These are phyloP conservation scores for Kodamaea alishanica DNA, from an alignment of 1,139 yeast genomes.

Conservation along the genomic window DNA sequence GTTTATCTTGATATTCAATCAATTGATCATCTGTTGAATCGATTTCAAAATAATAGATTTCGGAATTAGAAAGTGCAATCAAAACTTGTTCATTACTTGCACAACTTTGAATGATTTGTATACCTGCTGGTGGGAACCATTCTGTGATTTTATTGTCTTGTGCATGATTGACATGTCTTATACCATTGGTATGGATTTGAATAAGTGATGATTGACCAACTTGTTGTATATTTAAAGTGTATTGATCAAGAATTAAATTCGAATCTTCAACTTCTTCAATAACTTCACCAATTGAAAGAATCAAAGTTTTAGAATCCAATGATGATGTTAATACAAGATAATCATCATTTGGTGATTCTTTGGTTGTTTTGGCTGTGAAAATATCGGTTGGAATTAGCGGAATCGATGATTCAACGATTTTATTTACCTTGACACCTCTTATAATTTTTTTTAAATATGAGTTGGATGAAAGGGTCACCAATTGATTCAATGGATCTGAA, in stretches of 20 bases:
- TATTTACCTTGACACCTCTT: slow-evolving; percentile 60
- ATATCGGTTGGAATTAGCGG: slow-evolving; percentile 60
- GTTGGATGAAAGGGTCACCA: slow-evolving; percentile 27
- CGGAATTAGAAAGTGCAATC: slow-evolving; percentile 68
- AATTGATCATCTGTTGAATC: slow-evolving; percentile 60
- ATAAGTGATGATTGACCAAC: slow-evolving; percentile 62
- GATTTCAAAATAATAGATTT: slow-evolving; percentile 78
- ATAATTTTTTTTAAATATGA: slow-evolving; percentile 50
- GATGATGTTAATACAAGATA: slow-evolving; percentile 66
- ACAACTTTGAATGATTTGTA: slow-evolving; percentile 55
- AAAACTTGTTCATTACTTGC: slow-evolving; percentile 67
- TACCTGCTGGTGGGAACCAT: slow-evolving; percentile 87
- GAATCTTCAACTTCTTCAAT: slow-evolving; percentile 75
- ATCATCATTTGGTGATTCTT: slow-evolving; percentile 50
- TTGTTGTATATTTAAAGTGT: slow-evolving; percentile 68
- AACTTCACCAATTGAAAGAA: slow-evolving; percentile 72
- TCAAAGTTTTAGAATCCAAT: slow-evolving; percentile 57
- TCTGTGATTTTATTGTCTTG: slow-evolving; percentile 33
- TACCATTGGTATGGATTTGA: slow-evolving; percentile 73
- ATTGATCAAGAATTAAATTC: slow-evolving; percentile 50
- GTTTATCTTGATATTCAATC: slow-evolving; percentile 63
- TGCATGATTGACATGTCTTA: slow-evolving; percentile 54
- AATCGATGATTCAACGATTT: slow-evolving; percentile 67
- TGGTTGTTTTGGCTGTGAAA: slow-evolving; percentile 53
- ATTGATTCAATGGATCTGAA: slow-evolving; percentile 35